phyloP scores from a whole-genome alignment of 169 alveolate species.

The Cryptosporidium ubiquitum region DNA sequence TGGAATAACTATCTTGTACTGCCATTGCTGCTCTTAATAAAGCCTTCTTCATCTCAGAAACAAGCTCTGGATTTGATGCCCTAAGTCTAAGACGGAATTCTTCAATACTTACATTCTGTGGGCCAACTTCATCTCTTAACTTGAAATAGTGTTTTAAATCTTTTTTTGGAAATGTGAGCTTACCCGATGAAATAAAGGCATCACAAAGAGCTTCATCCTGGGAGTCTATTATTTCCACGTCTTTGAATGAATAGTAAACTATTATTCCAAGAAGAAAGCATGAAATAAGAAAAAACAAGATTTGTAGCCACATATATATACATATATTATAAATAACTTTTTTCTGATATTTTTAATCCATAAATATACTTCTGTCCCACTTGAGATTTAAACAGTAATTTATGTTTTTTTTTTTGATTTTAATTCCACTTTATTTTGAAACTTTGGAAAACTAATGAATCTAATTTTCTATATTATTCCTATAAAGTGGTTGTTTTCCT shows the following conservation, averaged over 20 bases:
- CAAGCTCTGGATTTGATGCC: slow-evolving; percentile 64
- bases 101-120: slow-evolving; percentile 23
- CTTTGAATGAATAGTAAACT: slow-evolving; percentile 52
- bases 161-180: slow-evolving; percentile 49
- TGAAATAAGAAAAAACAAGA: slow-evolving; percentile 10
- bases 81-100: slow-evolving; percentile 51
- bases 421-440: too few species aligned
- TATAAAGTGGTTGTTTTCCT: not conserved
- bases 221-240: not conserved
- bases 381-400: not conserved
- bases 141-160: slow-evolving; percentile 40
- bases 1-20: slow-evolving; percentile 51
- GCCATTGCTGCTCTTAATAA: slow-evolving; percentile 62
- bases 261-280: slow-evolving; percentile 38
- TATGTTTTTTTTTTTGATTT: too few species aligned
- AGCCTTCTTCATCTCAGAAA: slow-evolving; percentile 63
- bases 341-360: not conserved
- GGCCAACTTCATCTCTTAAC: slow-evolving; percentile 58
- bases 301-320: slow-evolving; percentile 46
- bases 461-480: too few species aligned
- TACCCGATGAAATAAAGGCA: slow-evolving; percentile 52
- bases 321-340: not conserved
- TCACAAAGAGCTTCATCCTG: slow-evolving; percentile 52
- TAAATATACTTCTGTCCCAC: not conserved
- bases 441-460: not conserved